A percentile compares a stretch with the other conserved stretches of the same genome.
phyloP scores from a whole-genome alignment of 305 asterid species.

The Coffea humblotiana region DNA sequence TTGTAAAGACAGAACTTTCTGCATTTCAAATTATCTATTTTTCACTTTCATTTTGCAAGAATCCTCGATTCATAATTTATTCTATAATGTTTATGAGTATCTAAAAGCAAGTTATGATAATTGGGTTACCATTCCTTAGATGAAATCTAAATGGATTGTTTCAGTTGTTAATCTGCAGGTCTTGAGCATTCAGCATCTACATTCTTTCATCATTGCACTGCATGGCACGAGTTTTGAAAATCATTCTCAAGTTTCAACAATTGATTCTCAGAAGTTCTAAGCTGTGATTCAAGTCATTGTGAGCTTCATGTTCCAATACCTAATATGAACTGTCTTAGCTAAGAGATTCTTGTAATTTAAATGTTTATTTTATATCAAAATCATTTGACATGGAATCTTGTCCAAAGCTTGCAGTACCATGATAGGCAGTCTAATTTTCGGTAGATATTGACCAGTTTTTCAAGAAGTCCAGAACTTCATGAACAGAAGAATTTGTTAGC shows the following conservation, averaged over 20 bases:
- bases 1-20: not conserved
- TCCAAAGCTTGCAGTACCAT: not conserved
- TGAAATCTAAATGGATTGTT: not conserved
- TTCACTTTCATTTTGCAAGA: not conserved
- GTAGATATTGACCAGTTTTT: not conserved
- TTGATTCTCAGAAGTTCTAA: not conserved
- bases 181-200: not conserved
- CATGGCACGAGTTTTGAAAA: not conserved
- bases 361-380: not conserved
- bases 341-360: not conserved
- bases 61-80: no score
- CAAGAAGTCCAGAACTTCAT: not conserved
- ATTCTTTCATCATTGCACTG: not conserved
- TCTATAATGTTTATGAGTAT: not conserved
- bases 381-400: not conserved
- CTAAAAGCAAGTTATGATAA: not conserved
- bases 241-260: not conserved
- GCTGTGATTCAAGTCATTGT: not conserved
- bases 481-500: not conserved
- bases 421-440: not conserved
- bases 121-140: not conserved
- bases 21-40: not conserved
- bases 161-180: not conserved
- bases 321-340: not conserved
- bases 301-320: not conserved